Evolutionary conservation across 148 eudicot species (phyloP).

Genomic region (Rhododendron ferrugineum): DNA sequence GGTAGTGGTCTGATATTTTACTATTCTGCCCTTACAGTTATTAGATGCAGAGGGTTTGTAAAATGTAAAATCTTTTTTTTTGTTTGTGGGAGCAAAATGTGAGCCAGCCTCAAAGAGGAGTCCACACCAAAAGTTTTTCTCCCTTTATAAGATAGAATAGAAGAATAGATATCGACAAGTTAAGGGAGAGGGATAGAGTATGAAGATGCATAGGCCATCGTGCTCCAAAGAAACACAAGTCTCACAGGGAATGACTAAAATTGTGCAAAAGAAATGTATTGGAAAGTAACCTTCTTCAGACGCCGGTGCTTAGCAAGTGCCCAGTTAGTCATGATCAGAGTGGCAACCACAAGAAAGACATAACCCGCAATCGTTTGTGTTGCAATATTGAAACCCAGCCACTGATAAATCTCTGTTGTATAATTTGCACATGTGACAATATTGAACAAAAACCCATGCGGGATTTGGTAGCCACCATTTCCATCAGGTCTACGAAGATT

Average conservation of each 20-base stretch:
- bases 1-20: too few species aligned
- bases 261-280: neutral
- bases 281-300: constrained; percentile 62
- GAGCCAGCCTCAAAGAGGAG: too few species aligned
- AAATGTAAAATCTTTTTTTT: too few species aligned
- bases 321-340: constrained; percentile 93
- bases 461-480: constrained; percentile 82
- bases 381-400: constrained; percentile 97
- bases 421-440: constrained; percentile 96
- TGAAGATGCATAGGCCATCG: neutral
- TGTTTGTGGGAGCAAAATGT: too few species aligned
- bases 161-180: neutral
- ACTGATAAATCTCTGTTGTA: constrained; percentile 95
- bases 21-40: too few species aligned
- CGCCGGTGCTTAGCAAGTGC: constrained; percentile 96
- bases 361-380: constrained; percentile 93
- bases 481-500: constrained; percentile 64
- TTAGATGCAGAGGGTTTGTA: too few species aligned
- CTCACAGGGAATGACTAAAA: neutral
- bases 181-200: neutral
- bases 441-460: constrained; percentile 89
- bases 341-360: constrained; percentile 76
- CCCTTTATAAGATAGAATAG: too few species aligned
- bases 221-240: neutral
- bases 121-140: too few species aligned